Conservation (phyloP, 257 asterid genomes). For the Penstemon barbatus region DNA sequence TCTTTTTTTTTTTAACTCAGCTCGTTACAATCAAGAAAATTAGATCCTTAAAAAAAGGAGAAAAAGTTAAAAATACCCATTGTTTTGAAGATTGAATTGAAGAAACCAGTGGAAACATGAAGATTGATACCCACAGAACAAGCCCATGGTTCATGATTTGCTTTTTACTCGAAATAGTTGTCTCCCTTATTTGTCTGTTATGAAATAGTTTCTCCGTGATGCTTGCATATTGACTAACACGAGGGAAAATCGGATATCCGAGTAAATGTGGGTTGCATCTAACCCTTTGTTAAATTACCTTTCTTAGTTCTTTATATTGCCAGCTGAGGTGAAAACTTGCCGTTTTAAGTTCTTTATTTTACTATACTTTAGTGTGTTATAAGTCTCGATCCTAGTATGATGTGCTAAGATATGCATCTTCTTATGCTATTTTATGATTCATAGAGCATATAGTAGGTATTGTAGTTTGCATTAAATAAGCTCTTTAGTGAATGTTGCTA, state of each 20-base stretch:
- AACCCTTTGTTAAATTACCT: too few species aligned
- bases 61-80: too few species aligned
- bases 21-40: not conserved
- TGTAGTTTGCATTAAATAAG: constrained; percentile 19
- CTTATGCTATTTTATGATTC: not conserved
- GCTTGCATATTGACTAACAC: too few species aligned
- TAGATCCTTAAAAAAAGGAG: not conserved
- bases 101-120: too few species aligned
- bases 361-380: not conserved
- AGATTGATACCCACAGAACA: not conserved
- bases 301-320: not conserved
- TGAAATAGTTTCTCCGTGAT: too few species aligned
- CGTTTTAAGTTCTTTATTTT: not conserved
- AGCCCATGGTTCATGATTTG: not conserved
- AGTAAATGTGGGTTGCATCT: too few species aligned
- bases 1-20: constrained; percentile 4
- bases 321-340: not conserved
- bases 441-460: constrained; percentile 19
- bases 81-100: too few species aligned
- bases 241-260: too few species aligned
- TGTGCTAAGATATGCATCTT: not conserved
- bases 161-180: not conserved
- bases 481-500: constrained; percentile 7
- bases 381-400: too few species aligned
- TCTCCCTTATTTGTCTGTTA: not conserved